Evolutionary conservation across 1,284 basidiomycete species (phyloP), one percentile per base, ranked within the genome.

Genomic region (Ceratobasidium sp.): DNA sequence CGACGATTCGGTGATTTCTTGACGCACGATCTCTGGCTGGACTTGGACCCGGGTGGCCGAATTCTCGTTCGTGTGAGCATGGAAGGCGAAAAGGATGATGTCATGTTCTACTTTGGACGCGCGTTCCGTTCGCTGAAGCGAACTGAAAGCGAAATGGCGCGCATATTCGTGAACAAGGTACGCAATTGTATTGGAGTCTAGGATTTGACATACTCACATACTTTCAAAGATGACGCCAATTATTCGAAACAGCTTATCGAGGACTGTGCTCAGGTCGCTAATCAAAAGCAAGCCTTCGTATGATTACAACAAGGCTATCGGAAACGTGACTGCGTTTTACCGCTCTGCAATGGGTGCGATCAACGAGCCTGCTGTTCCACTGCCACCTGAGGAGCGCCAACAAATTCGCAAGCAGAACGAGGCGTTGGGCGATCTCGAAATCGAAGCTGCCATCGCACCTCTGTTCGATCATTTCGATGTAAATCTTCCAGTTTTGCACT

Each of bases 41-140:
- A 94, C 69, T 81, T 99, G n/a, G 94, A 96, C 75, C 88, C 91
- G 4, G 86, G 89, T 69, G 95, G 96, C 1, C 87, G 94, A 35
- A 85, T 98, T 38, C 80, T 97, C 52, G 81, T 98, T 27, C 86
- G 97, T 6, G 86, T 99, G 64, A 96, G 94, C 77, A 98, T 99
- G 95, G 97, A 99, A 77, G 95, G 95, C 53, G 96, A 98, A 82
- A 93, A 96, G 78, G 96, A 98, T 76, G 97, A 99, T 77, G 93
- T 96, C 22, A 92, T 94, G 73, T 99, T 98, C 82, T 95, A 94
- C 81, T 99, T 99, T 77, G 97, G 97, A 12, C 85, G 94, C 43
- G 97, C 92, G 0, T 99, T 99, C 84, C 85, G 96, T 42, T 95
- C 91, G 54, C 79, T 99, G 74, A 98, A 99, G 80, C 84, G 96